Base-by-base conservation (phyloP, 2,329 filamentous ascomycete genomes). In the Balansia obtecta region DNA sequence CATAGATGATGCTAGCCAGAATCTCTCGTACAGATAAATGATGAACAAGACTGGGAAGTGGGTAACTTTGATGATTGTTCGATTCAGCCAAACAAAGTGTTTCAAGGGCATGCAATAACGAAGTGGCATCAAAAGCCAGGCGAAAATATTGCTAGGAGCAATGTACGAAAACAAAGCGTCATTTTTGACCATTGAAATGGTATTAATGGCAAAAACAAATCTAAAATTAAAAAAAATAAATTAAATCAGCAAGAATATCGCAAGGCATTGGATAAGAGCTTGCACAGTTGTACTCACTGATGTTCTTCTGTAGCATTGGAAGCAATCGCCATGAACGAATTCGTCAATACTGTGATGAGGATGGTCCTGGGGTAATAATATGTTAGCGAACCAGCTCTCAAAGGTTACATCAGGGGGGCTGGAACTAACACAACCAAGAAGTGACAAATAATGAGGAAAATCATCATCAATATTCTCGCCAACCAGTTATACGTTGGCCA, bases 151-250 rank as follows among this genome's bases (percentile, higher is more conserved):
- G 13, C 86, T 85, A 0, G 91, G 91, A 1, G 91, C 86, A 53
- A 96, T 80, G 63, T 96, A 96, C 3, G 88, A 94, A 71, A 97
- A 97, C 0, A 96, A 72, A 0, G 89, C 86, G 64, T 97, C 91
- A n/a, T 93, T 95, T 66, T 96, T 97, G 56, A 96, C 91, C 87
- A 95, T 94, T 4, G 88, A 94, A 46, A 96, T 95, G 4, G 91
- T 94, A 63, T 96, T 97, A 65, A 97, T 89, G 0, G 91, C 91
- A 61, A 97, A 96, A 2, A 96, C 69, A 63, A 95, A 96, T 52
- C 75, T 79, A 54, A 58, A 38, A 6, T 15, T 3, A 22, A 22
- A 22, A 22, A 4, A 22, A 8, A 49, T 3, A 22, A 22, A 22
- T 3, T 2, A 22, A 8, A 49, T 33, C 8, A 33, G 16, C 32